Evolutionary conservation across 495 filamentous ascomycete genomes (phyloP), one percentile per base, ranked within the genome.

Genomic region (Neurospora cerealis): DNA sequence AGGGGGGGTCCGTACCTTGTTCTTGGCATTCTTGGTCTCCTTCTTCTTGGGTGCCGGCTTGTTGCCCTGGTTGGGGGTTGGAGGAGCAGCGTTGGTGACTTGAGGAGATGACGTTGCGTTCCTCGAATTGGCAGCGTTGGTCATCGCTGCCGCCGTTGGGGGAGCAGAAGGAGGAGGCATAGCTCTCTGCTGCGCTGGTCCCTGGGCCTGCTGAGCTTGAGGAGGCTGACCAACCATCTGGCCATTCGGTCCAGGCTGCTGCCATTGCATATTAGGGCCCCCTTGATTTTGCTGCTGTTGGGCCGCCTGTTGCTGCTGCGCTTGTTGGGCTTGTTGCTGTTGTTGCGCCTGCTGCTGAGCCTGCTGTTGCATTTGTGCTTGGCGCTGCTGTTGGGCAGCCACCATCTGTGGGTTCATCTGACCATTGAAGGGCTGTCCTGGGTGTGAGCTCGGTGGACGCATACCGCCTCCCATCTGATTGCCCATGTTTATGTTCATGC

Each of bases 81-180:
- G 95, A 3, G 96, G 95, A 24, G 93, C 92, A 48, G 93, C 89
- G 54, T 82, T 87, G 71, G 83, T 84, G 44, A 91, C 89, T 75
- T 95, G 92, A 38, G 95, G 95, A 48, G 95, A 96, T 48, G 92
- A 87, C 5, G 93, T 93, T 87, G 89, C 48, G 89, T 87, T 75
- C 91, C 90, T 88, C 36, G 87, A 83, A 69, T 80, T 83, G 70
- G 81, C 76, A 41, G 75, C 77, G 71, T 86, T 80, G 19, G 70
- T 74, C 11, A 86, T 85, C 60, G 85, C 87, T 32, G 86, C 86
- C 72, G 87, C 85, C 15, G 91, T 86, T 34, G 54, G 54, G 8
- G 93, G 93, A 34, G 91, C 92, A 73, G 93, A 92, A n/a, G 96
- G 95, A 17, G 95, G 95, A 62, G 93, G 93, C 94, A 97, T 97